Base-by-base conservation (phyloP, 1,284 basidiomycete species). In the Austroboletus niveus region DNA sequence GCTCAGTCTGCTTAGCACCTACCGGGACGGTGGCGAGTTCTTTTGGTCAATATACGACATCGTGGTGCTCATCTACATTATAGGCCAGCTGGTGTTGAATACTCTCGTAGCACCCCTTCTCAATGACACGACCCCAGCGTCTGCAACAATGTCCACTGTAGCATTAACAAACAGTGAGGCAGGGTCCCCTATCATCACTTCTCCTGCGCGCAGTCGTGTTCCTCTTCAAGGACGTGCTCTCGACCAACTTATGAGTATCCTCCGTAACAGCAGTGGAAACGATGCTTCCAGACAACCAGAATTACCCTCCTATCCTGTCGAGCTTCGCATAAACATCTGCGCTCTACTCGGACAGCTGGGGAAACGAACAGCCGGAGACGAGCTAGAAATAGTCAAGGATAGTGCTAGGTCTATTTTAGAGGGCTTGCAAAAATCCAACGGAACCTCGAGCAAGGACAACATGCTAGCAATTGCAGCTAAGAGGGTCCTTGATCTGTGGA, bases 321-420 rank as follows among this genome's bases (percentile, higher is more conserved):
- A 91, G 70, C 77, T 92, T 48, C 80, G 87, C 45, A 73, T 80
- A 24, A 92, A 92, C 60, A 77, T 82, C 22, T 90, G 89, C 61
- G 79, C 82, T 6, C 74, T 92, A 55, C 69, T 91, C 29, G 75
- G 78, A 43, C 84, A 89, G 58, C 61, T 89, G 22, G 78, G 77
- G 45, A 78, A 77, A 56, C 75, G 81, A 56, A 69, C 72, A 4
- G 68, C 78, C 15, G 73, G 72, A 8, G 74, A 75, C 17, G 76
- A 80, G 48, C 60, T 84, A 47, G 68, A 69, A 20, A 70, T 66
- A 42, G 64, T 89, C 51, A 81, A 84, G 64, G 75, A 76, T 11
- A 69, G 68, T 43, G 69, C 79, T 17, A 68, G 72, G 43, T 75
- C 79, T 31, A 73, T 79, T n/a, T 60, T 88, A 35, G 77, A 84